Percentiles rank a stretch among this genome's conserved stretches.
phyloP scores from a whole-genome alignment of 768 basidiomycete genomes.

The Psilocybe cyanescens region DNA sequence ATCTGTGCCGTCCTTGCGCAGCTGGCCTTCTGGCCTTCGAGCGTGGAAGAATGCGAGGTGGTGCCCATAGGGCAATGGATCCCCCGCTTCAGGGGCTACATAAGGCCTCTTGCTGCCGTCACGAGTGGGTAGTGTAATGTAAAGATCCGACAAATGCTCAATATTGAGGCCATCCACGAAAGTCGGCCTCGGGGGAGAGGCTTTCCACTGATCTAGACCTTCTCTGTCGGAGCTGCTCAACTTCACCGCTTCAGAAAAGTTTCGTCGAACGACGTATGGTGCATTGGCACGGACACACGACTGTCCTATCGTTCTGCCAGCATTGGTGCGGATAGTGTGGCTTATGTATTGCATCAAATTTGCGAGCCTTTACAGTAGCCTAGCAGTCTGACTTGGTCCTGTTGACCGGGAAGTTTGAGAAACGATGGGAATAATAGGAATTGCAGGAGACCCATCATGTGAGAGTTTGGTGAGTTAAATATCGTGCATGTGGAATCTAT shows the following conservation, averaged over 20 bases:
- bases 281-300: neutral
- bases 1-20: conserved; percentile 76
- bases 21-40: conserved; percentile 54
- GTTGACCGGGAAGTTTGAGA: neutral
- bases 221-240: conserved; percentile 16
- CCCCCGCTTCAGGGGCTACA: conserved; percentile 40
- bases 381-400: neutral
- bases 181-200: conserved; percentile 46
- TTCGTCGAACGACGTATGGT: neutral
- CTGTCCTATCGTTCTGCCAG: neutral
- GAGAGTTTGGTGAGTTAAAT: neutral
- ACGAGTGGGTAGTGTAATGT: conserved; percentile 73
- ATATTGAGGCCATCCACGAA: conserved; percentile 53
- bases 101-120: conserved; percentile 56
- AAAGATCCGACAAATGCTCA: conserved; percentile 67
- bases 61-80: conserved; percentile 61
- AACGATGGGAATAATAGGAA: neutral
- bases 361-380: neutral
- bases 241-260: conserved; percentile 3
- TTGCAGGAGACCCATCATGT: neutral
- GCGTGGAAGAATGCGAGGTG: conserved; percentile 79
- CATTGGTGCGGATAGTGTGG: neutral
- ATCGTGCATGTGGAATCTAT: too few relatives aligned
- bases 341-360: neutral
- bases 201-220: conserved; percentile 59